Evolutionary conservation across 129 eudicot genomes (phyloP), one percentile per base, ranked within the genome.

Genomic region (Flaveria bidentis): DNA sequence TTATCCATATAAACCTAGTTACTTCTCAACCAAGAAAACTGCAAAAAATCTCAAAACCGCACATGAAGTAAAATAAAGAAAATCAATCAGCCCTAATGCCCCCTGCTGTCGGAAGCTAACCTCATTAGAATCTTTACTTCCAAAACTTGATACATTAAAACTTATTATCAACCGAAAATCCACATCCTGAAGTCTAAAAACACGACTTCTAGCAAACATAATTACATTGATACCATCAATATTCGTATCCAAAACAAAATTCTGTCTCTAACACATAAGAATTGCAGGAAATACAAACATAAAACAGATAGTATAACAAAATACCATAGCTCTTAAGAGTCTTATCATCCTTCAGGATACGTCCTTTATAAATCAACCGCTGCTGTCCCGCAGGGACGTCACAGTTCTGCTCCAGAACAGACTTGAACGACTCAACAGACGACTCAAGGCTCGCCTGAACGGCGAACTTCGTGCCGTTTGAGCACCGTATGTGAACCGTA

Each of bases 361-460:
- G 85, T 53, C 95, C 95, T 36, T 86, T 89, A 69, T 89, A 89
- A 77, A 89, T 89, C 84, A 89, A 73, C 1, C 87, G 81, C 84
- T 86, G 96, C 73, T 83, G 85, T 15, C 73, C 81, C n/a, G 86
- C 77, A 0, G 89, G 86, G 1, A 89, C 47, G 1, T 86, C 91
- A 53, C 87, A 86, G 8, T 75, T 71, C 66, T 75, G 68, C 7
- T 84, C 89, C 15, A 89, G n/a, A 20, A 82, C 73, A 12, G 87
- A 74, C 84, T 89, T 86, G 77, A 89, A 86, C n/a, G 79, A 62
- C 71, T 82, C 86, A 20, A 86, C 86, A 14, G 84, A 82, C 28
- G 80, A 77, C 14, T 81, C 84, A 16, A 89, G 83, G 42, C 52
- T 70, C 51, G 58, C 80, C 65, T 74, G 71, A 11, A 88, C 90